Evolutionary conservation across 441 rosid species (phyloP), one percentile per base, ranked within the genome.

Genomic region (Theobroma grandiflorum): DNA sequence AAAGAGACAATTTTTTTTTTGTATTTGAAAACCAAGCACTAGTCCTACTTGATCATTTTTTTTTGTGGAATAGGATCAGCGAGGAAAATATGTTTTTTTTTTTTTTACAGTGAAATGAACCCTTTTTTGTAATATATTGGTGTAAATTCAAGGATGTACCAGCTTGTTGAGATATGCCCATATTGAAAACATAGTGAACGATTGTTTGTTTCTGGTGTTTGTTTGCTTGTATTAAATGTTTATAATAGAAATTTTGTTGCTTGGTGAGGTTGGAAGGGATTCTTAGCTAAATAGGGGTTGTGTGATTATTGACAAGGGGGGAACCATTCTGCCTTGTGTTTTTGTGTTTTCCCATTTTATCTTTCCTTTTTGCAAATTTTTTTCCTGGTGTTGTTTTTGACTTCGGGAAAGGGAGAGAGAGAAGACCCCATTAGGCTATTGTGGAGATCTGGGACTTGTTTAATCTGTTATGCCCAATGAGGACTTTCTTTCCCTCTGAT

Each of bases 391-490:
- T 65, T 12, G 43, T 82, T 70, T 71, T 63, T 80, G 81, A 67
- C 70, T 79, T 81, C 49, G 68, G 67, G 76, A 53, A 40, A 83
- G 80, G 72, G 72, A 63, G 72, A 53, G 20, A 33, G 12, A 16
- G 59, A 16, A 71, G 61, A 71, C 12, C 65, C 76, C 76, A 84
- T 82, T 67, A 90, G 87, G 87, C 85, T 90, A 89, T 87, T 82
- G 98, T 97, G 98, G 99, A 95, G 98, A 95, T 97, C 98, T 89
- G 98, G 97, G 94, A 93, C 61, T 93, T 90, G 87, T 89, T 97
- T 85, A 88, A 86, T 86, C 90, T 91, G 77, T 91, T 97, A 84
- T 92, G 98, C 86, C 95, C 91, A 82, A 97, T 95, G 99, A 92
- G 91, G 94, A 85, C 93, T 47, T 92, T 93, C 83, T 89, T 89